Evolutionary conservation across 768 basidiomycete species (phyloP).

Genomic region (Tylopilus subfusipes): DNA sequence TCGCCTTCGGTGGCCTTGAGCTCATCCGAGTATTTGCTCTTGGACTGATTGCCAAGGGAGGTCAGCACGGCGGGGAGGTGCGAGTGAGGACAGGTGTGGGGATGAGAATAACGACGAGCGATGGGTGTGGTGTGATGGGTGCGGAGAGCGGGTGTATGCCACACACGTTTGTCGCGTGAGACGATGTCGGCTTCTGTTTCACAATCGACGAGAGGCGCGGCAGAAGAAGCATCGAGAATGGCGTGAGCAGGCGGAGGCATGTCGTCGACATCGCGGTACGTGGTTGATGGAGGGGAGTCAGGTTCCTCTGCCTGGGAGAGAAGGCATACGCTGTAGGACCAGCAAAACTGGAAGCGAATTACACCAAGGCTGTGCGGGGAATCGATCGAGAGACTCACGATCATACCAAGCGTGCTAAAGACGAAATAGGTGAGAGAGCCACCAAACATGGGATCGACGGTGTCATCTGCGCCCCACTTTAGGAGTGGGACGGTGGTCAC

Average conservation of each 20-base stretch:
- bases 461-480: constrained; percentile 80
- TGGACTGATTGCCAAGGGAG: constrained; percentile 24
- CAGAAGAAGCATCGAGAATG: neutral
- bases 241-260: neutral
- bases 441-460: constrained; percentile 84
- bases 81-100: neutral
- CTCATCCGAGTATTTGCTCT: constrained; percentile 20
- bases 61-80: constrained; percentile 23
- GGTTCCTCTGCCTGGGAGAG: constrained; percentile 51
- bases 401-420: constrained; percentile 94
- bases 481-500: constrained; percentile 79
- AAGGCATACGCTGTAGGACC: constrained; percentile 89
- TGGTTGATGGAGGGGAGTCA: neutral
- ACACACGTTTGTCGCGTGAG: neutral
- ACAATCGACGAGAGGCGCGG: constrained; percentile 10
- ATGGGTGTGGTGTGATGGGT: neutral
- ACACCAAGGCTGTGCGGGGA: no score
- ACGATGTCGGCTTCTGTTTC: neutral
- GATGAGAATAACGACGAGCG: neutral
- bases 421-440: constrained; percentile 88
- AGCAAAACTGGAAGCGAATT: constrained; percentile 62
- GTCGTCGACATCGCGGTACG: constrained; percentile 12
- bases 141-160: neutral
- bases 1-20: constrained; percentile 15
- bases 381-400: constrained; percentile 48